Percentiles rank a stretch among this genome's conserved stretches.
Evolutionary conservation across 1,284 basidiomycete genomes (phyloP).

Genomic region (Stygiomarasmius scandens): DNA sequence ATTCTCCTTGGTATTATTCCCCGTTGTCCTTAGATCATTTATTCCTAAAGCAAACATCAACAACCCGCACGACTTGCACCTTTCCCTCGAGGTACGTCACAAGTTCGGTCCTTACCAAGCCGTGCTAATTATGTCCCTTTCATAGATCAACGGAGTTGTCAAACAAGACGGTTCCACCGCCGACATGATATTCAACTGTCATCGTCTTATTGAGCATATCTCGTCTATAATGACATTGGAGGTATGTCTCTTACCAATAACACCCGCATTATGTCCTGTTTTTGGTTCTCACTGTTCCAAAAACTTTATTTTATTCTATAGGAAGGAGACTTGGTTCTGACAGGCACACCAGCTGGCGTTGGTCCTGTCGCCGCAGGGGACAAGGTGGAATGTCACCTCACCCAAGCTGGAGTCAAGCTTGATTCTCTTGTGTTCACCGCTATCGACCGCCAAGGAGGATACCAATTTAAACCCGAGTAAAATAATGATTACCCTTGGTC

Average conservation of each 20-base stretch:
- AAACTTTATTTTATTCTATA: conserved; percentile 27
- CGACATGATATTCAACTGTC: conserved; percentile 95
- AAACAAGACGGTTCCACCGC: conserved; percentile 87
- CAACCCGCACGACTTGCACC: conserved; percentile 76
- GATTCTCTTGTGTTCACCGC: conserved; percentile 69
- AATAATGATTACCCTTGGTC: no score
- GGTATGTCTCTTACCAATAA: conserved; percentile 44
- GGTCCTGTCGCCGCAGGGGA: conserved; percentile 81
- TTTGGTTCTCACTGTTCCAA: no score
- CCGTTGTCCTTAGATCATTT: conserved; percentile 45
- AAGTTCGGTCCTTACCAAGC: no score
- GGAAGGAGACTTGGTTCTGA: conserved; percentile 89
- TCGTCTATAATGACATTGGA: conserved; percentile 96
- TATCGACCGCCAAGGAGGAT: conserved; percentile 69
- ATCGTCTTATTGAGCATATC: conserved; percentile 88
- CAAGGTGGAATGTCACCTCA: conserved; percentile 76
- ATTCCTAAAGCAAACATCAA: conserved; percentile 74
- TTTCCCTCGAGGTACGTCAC: conserved; percentile 69
- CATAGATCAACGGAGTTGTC: conserved; percentile 78
- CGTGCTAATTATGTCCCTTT: no score
- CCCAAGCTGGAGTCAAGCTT: conserved; percentile 59
- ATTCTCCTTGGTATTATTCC: no score
- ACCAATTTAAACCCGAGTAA: conserved; percentile 32
- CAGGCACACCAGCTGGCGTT: conserved; percentile 91
- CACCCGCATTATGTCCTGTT: no score